Conservation (phyloP, 345 rosid genomes). For the Syzygium oleosum region DNA sequence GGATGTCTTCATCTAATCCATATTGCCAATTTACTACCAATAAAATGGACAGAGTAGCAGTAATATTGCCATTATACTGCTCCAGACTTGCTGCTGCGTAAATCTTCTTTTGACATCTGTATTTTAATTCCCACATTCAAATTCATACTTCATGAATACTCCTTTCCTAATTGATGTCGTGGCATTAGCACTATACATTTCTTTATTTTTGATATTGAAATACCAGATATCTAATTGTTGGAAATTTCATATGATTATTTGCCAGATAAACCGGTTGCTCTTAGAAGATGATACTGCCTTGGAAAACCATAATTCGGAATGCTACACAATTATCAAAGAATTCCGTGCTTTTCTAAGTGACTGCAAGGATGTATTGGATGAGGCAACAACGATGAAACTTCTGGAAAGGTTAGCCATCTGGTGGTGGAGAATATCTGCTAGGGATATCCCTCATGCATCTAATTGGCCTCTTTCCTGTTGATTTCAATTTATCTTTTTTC, state of each 20-base stretch:
- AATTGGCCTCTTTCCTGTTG: background rate
- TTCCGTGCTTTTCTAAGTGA: slow-evolving; percentile 95
- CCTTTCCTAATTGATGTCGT: background rate
- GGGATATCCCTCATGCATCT: background rate
- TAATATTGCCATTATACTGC: background rate
- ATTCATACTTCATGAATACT: background rate
- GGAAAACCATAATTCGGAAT: slow-evolving; percentile 75
- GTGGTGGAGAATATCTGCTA: background rate
- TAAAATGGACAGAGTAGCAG: background rate
- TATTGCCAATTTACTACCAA: background rate
- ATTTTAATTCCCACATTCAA: background rate
- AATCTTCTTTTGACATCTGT: background rate
- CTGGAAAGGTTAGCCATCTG: slow-evolving; percentile 66
- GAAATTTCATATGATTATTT: background rate
- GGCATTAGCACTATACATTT: background rate
- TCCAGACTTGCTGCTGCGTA: background rate
- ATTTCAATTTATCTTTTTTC: background rate
- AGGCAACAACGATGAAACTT: slow-evolving; percentile 96
- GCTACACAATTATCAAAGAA: slow-evolving; percentile 73
- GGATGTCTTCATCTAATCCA: background rate
- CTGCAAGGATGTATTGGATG: slow-evolving; percentile 93
- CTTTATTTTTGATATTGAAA: background rate
- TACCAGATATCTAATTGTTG: background rate
- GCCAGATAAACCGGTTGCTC: slow-evolving; percentile 81
- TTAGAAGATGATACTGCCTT: slow-evolving; percentile 89